These are phyloP conservation scores for Coccinonectria pachysandricola DNA, from an alignment of 2,329 filamentous ascomycete genomes.

Conservation along the genomic window DNA sequence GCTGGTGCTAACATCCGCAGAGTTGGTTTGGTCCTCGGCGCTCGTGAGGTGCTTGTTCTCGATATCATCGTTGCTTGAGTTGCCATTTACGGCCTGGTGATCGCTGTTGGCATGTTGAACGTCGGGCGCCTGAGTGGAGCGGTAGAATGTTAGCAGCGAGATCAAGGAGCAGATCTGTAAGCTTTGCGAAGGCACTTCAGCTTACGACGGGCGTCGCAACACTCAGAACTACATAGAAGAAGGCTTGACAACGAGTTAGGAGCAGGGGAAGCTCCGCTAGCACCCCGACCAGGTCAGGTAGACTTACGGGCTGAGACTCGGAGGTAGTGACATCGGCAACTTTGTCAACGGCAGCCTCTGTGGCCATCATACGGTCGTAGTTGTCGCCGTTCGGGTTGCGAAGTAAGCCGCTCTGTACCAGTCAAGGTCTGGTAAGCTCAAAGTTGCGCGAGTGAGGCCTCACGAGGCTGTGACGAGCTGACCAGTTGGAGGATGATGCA, in stretches of 20 bases:
- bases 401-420: constrained; percentile 18
- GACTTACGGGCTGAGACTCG: constrained; percentile 36
- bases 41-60: constrained; percentile 48
- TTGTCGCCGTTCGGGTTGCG: constrained; percentile 24
- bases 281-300: neutral
- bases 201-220: no score
- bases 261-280: constrained; percentile 1
- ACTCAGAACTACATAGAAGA: no score
- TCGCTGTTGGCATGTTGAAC: constrained; percentile 38
- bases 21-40: constrained; percentile 49
- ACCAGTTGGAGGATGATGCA: no score
- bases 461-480: no score
- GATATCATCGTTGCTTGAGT: constrained; percentile 37
- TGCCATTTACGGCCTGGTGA: constrained; percentile 39
- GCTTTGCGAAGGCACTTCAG: no score
- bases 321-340: constrained; percentile 43
- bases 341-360: constrained; percentile 46
- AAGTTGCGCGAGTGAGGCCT: no score
- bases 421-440: no score
- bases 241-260: constrained; percentile 1
- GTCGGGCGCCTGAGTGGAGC: constrained; percentile 22
- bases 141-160: no score
- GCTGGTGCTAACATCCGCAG: constrained; percentile 58
- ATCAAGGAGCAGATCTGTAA: no score
- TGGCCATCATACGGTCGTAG: constrained; percentile 53